Conservation (phyloP, 345 rosid genomes). For the Camelina laxa region DNA sequence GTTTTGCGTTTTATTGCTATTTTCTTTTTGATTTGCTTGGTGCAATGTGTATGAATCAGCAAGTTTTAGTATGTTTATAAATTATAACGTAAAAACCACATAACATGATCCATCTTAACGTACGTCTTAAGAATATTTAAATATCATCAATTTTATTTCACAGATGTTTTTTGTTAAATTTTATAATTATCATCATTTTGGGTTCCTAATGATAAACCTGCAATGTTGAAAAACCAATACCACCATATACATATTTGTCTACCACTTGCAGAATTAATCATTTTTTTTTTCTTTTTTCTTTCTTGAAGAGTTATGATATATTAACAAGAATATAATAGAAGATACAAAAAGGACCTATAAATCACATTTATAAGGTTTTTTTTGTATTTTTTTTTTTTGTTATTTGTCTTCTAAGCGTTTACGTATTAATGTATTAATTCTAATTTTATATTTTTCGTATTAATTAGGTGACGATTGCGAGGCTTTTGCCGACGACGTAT, state of each 20-base stretch:
- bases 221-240: not conserved
- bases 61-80: not conserved
- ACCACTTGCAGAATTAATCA: not conserved
- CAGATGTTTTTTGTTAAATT: not conserved
- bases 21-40: not conserved
- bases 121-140: not conserved
- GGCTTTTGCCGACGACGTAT: constrained; percentile 62
- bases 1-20: constrained; percentile 14
- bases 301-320: not conserved
- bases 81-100: constrained; percentile 4
- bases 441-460: not conserved
- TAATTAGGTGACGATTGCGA: constrained; percentile 53
- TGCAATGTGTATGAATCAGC: constrained; percentile 2
- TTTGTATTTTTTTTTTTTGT: too few species aligned
- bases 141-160: not conserved
- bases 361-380: not conserved
- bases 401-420: not conserved
- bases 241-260: not conserved
- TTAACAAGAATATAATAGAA: not conserved
- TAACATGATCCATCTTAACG: not conserved
- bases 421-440: not conserved
- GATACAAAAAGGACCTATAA: not conserved
- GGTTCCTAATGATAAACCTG: not conserved
- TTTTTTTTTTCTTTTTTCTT: not conserved
- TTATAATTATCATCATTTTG: not conserved